These are phyloP conservation scores for Aspergillus transmontanensis DNA, from an alignment of 2,329 filamentous ascomycete species.

Conservation along the genomic window DNA sequence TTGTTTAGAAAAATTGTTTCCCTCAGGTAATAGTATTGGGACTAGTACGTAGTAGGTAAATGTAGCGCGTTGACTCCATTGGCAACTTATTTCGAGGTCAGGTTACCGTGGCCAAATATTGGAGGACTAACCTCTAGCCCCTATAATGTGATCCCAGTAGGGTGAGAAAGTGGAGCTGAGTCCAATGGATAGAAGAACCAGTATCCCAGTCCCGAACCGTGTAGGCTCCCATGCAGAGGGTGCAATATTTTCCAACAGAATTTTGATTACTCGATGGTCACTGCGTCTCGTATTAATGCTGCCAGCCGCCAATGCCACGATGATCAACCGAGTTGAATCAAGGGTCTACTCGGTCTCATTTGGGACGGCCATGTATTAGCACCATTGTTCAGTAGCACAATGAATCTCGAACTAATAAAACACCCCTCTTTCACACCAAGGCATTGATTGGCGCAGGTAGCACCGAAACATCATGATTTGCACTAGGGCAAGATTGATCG, in stretches of 20 bases:
- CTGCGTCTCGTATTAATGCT: background rate
- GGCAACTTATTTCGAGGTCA: background rate
- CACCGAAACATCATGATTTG: background rate
- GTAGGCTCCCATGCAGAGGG: background rate
- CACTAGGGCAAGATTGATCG: background rate
- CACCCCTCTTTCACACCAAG: background rate
- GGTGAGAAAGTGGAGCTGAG: background rate
- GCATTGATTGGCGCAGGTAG: background rate
- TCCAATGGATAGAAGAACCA: background rate
- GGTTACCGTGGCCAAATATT: background rate
- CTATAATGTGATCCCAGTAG: background rate
- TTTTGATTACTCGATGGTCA: background rate
- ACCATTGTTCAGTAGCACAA: background rate
- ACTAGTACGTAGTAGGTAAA: background rate
- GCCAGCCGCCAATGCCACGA: background rate
- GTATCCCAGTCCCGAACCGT: background rate
- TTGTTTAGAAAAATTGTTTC: too few relatives aligned
- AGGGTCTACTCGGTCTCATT: background rate
- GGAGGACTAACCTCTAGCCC: background rate
- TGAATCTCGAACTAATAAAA: background rate
- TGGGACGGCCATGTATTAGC: background rate
- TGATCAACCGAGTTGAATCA: background rate
- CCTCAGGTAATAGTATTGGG: too few relatives aligned
- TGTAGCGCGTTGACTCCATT: background rate
- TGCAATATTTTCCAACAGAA: too few relatives aligned